Percentiles rank a stretch among this genome's conserved stretches.
Evolutionary conservation across 805 yeast genomes (phyloP).

Genomic region (Cyberlindnera amylophila): DNA sequence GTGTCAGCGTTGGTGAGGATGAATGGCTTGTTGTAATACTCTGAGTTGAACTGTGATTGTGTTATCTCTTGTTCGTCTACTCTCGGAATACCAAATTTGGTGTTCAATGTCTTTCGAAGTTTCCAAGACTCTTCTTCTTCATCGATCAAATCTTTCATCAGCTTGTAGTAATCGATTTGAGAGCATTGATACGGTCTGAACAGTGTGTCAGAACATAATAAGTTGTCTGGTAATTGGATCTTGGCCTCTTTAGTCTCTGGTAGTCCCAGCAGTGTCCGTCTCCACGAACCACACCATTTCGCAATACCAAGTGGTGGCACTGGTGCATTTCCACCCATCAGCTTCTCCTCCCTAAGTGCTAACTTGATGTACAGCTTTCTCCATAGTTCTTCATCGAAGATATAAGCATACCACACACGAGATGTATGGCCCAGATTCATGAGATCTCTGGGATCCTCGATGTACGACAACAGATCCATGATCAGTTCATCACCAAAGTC

Average conservation of each 20-base stretch:
- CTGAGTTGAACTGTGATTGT: constrained; percentile 40
- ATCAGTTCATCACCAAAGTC: constrained; percentile 62
- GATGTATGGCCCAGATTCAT: constrained; percentile 55
- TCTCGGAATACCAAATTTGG: constrained; percentile 45
- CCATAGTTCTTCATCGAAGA: constrained; percentile 82
- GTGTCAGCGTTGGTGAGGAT: constrained; percentile 37
- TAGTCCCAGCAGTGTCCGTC: constrained; percentile 50
- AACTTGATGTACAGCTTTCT: constrained; percentile 47
- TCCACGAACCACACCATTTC: constrained; percentile 81
- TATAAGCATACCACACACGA: constrained; percentile 64
- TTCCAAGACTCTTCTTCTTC: constrained; percentile 37
- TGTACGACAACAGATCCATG: constrained; percentile 44
- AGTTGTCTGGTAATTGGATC: constrained; percentile 42
- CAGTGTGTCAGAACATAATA: constrained; percentile 70
- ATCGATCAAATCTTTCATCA: constrained; percentile 45
- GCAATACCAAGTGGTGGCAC: constrained; percentile 28
- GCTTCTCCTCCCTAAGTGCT: constrained; percentile 14
- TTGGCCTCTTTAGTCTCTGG: constrained; percentile 37
- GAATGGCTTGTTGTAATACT: constrained; percentile 59
- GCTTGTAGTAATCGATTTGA: constrained; percentile 52
- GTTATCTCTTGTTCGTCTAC: constrained; percentile 43
- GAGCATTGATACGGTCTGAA: constrained; percentile 84
- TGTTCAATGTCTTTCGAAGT: constrained; percentile 19
- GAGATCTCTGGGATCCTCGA: constrained; percentile 48
- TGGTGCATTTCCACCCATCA: constrained; percentile 13